phyloP scores from a whole-genome alignment of 164 flowering plant species.

The Platanus orientalis region DNA sequence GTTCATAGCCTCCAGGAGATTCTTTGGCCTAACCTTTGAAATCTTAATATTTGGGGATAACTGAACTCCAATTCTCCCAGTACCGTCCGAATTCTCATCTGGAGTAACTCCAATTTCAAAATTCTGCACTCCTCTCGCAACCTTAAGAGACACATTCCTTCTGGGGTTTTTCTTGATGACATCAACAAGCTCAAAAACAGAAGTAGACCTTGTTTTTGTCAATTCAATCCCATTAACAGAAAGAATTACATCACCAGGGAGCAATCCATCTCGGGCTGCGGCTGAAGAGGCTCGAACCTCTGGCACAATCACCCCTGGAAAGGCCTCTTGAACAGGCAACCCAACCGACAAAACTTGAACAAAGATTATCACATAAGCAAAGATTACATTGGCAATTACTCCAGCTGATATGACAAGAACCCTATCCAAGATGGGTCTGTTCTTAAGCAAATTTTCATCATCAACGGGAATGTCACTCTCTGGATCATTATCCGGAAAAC shows the following conservation, averaged over 20 bases:
- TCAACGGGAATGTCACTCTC: slow-evolving; percentile 87
- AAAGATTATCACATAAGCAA: slow-evolving; percentile 78
- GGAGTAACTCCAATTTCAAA: slow-evolving; percentile 65
- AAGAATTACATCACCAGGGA: slow-evolving; percentile 82
- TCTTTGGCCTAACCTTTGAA: slow-evolving; percentile 44
- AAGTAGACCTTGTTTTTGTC: slow-evolving; percentile 40
- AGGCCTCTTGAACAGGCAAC: slow-evolving; percentile 86
- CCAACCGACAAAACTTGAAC: slow-evolving; percentile 78
- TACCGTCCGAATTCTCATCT: slow-evolving; percentile 74
- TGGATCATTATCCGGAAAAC: slow-evolving; percentile 98
- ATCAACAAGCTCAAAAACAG: slow-evolving; percentile 70
- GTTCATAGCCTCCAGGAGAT: slow-evolving; percentile 49
- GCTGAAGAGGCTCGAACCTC: slow-evolving; percentile 77
- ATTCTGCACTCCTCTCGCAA: slow-evolving; percentile 50
- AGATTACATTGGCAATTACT: slow-evolving; percentile 78
- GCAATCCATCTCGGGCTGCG: slow-evolving; percentile 81
- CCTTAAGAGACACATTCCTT: slow-evolving; percentile 56
- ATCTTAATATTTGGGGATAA: slow-evolving; percentile 74
- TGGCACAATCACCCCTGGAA: slow-evolving; percentile 88
- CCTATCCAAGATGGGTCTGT: slow-evolving; percentile 82
- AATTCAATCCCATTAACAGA: slow-evolving; percentile 57
- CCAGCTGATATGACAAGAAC: slow-evolving; percentile 89
- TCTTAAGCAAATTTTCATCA: slow-evolving; percentile 81
- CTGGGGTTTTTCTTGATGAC: slow-evolving; percentile 65
- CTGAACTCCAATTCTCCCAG: slow-evolving; percentile 87